A percentile compares a stretch with the other conserved stretches of the same genome.
Evolutionary conservation across 148 eudicot species (phyloP).

Genomic region (Vaccinium vitisidaea): DNA sequence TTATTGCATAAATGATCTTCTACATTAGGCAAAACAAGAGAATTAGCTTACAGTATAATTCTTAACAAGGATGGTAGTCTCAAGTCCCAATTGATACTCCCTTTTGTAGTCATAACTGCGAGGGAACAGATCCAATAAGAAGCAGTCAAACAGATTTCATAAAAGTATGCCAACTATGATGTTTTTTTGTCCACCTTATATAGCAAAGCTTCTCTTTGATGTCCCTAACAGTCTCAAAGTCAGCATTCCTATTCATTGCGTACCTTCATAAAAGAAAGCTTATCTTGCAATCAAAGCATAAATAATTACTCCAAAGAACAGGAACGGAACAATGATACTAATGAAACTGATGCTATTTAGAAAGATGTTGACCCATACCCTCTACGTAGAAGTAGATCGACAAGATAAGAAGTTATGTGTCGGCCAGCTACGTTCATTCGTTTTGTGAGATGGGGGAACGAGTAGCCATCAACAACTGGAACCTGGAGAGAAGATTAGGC

Average conservation of each 20-base stretch:
- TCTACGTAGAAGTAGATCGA: conserved; percentile 90
- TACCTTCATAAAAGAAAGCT: conserved; percentile 54
- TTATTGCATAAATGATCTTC: not conserved
- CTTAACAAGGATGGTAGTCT: conserved; percentile 94
- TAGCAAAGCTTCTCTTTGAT: conserved; percentile 98
- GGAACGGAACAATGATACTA: conserved; percentile 16
- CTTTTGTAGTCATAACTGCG: conserved; percentile 98
- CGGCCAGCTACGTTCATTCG: conserved; percentile 99
- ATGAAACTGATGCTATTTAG: conserved; percentile 17
- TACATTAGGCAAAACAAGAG: not conserved
- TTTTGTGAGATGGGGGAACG: conserved; percentile 98
- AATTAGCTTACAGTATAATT: conserved; percentile 81
- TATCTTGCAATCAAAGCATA: conserved; percentile 5
- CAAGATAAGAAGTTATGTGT: conserved; percentile 92
- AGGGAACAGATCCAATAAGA: conserved; percentile 21
- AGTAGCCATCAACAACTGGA: conserved; percentile 99
- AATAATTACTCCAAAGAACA: not conserved
- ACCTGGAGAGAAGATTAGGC: conserved; percentile 57
- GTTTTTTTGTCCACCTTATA: conserved; percentile 56
- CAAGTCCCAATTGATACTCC: conserved; percentile 97
- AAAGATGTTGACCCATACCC: conserved; percentile 58
- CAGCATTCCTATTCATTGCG: conserved; percentile 90
- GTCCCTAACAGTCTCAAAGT: conserved; percentile 95
- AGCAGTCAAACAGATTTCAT: conserved; percentile 6
- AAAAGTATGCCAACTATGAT: conserved; percentile 8